Base-by-base conservation (phyloP, 805 yeast species). In the Novakomyces olei region DNA sequence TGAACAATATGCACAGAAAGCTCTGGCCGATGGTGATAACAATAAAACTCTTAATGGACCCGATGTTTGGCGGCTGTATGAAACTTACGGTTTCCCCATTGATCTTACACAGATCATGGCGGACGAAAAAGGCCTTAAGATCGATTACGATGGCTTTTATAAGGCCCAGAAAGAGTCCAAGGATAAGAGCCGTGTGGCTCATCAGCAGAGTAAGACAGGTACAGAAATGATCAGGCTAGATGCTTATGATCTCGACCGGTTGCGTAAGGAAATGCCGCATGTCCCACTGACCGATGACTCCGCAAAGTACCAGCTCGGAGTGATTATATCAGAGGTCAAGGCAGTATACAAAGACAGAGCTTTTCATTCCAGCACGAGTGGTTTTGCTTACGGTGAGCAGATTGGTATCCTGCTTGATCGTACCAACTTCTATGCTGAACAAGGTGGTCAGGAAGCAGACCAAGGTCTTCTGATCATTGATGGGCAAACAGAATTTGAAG, bases 401-500 rank as follows among this genome's bases (percentile, higher is more conserved):
- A 57, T 64, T 42, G 99, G 99, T 52, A 55, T 88, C 34, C 52
- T 88, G 32, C 62, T 88, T 37, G 91, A 88, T 51, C 75, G 69
- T 53, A 79, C 96, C 17, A 88, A 91, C 53, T 80, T 88, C 57
- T 88, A 88, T 50, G 96, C 98, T 32, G 99, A 88, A 60, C 91
- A 79, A 57, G 99, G 99, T 69, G 99, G 99, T 49, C 99, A 88
- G 63, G 95, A 81, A 55, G 75, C 65, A 49, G 99, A 88, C 53
- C 76, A 91, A 27, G 99, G 99, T 57, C 75, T 69, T 54, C 64
- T 88, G 41, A 83, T 80, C 33, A 70, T 80, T 46, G 95, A 83
- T 49, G 94, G 91, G 29, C 57, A 57, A 43, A 63, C 83, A 35
- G 93, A 85, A 53, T 85, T 88, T 56, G 71, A 69, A 37, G 96